Conservation (phyloP, 2,329 filamentous ascomycete genomes). For the Pseudocercospora macadamiae region DNA sequence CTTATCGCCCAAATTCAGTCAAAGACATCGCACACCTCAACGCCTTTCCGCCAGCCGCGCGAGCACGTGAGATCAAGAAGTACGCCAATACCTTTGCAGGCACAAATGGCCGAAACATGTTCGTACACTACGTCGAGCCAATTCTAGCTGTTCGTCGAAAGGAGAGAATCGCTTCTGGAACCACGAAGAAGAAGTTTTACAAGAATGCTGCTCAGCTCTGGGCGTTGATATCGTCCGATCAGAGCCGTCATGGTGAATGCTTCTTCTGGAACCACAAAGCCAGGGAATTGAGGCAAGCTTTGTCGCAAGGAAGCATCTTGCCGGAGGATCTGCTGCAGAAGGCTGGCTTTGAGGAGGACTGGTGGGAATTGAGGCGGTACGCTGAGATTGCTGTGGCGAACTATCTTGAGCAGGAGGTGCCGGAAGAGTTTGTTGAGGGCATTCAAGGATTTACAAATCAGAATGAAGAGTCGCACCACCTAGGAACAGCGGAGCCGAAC, state of each 20-base stretch:
- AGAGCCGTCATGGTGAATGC: conserved; percentile 5
- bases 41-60: conserved; percentile 15
- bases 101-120: conserved; percentile 22
- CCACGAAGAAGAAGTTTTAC: conserved; percentile 14
- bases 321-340: conserved; percentile 16
- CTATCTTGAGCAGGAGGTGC: conserved; percentile 18
- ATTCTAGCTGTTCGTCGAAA: conserved; percentile 17
- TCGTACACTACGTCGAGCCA: conserved; percentile 22
- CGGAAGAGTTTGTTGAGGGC: not conserved
- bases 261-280: conserved; percentile 26
- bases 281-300: conserved; percentile 6
- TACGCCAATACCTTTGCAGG: conserved; percentile 19
- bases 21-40: conserved; percentile 1
- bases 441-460: no score
- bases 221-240: not conserved
- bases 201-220: conserved; percentile 24
- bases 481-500: no score
- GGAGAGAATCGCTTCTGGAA: conserved; percentile 3
- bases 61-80: conserved; percentile 15
- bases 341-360: conserved; percentile 20
- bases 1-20: conserved; percentile 2
- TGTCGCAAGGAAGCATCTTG: conserved; percentile 13
- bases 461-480: no score
- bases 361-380: conserved; percentile 15
- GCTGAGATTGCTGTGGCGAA: conserved; percentile 24